Evolutionary conservation across 139 green algal species (phyloP), one percentile per base, ranked within the genome.

Genomic region (Tetradesmus obliquus): DNA sequence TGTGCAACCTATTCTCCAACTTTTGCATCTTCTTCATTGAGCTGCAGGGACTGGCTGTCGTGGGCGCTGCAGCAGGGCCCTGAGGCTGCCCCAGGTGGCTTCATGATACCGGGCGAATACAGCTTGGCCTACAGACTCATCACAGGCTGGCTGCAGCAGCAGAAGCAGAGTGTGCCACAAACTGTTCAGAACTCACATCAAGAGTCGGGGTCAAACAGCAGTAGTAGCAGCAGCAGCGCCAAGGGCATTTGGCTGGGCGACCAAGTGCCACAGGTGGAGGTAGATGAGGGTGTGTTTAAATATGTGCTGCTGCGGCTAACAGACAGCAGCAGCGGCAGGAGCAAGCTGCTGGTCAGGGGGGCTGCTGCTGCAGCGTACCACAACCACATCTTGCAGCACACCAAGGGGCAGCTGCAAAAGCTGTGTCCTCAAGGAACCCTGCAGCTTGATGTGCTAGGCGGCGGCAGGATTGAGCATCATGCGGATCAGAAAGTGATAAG

Each of bases 321-420:
- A 12, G 89, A 92, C 54, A 22, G 5, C 91, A 89, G 22, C 66
- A 53, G 51, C 71, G 84, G 84, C 55, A 76, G 81, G 57, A 95
- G 88, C 88, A 97, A 97, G 94, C 93, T 98, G 60, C n/a, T 97
- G 58, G 96, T 99, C 76, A 92, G 97, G 45, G 97, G 97, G 1
- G 91, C 96, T 91, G 57, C n/a, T 80, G 87, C 85, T 32, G 94
- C 95, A 24, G 84, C 88, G 0, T 99, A 97, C 93, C 97, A 99
- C 93, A 96, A 96, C 72, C 93, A 99, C 72, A 93, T 98, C 45
- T 81, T 95, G 51, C 91, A 93, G 79, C 85, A 88, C 55, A 91
- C 92, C 13, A 94, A 94, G 84, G 15, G 62, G 17, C 32, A 88
- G 1, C 60, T 85, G 55, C 55, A 87, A 55, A n/a, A 51, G 80